Evolutionary conservation across 2,329 filamentous ascomycete genomes (phyloP), one percentile per base, ranked within the genome.

Genomic region (Fusarium stilboides): DNA sequence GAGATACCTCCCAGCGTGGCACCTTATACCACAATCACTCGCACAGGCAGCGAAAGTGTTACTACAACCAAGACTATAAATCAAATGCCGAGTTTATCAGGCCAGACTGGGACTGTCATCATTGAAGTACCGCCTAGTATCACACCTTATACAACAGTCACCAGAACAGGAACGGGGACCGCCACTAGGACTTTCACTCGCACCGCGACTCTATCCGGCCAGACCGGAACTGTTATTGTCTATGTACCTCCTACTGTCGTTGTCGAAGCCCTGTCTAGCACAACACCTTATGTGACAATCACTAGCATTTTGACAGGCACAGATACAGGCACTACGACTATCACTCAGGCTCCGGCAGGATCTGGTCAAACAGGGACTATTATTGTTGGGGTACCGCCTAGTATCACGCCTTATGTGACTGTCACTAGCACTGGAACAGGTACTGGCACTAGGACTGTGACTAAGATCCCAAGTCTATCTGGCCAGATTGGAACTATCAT

Each of bases 401-500:
- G n/a, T 22, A 12, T 31, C 28, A 31, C 28, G 10, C 28, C 28
- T 31, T 31, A 31, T 13, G 10, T 13, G 10, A 31, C 28, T 4
- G 28, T 31, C 10, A 31, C 28, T 4, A 31, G 28, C 9, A 31
- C 10, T 12, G 28, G 28, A 31, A 31, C 28, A 4, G 22, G 7
- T 1, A 43, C 34, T 10, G 8, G 1, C 3, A 59, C 26, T 3
- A n/a, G 28, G 1, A 53, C 40, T 4, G 12, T 6, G 0, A 62
- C 58, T 2, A n/a, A n/a, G 2, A 20, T 7, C 1, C 58, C 55
- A 14, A 36, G 2, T 13, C 5, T 13, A 0, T 4, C 47, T 14
- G 57, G 36, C 7, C 19, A 20, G 1, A 62, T 47, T 1, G 60
- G 57, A 1, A 63, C 60, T 12, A 24, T 63, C 0, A 43, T 62